phyloP scores from a whole-genome alignment of 2,329 filamentous ascomycete genomes.

The Ophiostoma himal-ulmi region DNA sequence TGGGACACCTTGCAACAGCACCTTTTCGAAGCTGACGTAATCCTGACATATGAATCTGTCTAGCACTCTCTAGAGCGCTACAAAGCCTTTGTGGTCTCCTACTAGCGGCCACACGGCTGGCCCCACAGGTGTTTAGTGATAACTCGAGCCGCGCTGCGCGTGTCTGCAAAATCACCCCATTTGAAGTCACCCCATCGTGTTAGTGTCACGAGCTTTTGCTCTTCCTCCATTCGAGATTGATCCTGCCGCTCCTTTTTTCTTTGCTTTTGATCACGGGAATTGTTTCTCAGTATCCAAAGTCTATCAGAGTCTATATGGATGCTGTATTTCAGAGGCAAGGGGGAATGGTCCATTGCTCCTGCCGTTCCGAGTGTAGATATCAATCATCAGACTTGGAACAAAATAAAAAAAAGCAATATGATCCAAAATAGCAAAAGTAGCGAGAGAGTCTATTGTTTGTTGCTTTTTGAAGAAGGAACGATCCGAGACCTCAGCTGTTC shows the following conservation, averaged over 20 bases:
- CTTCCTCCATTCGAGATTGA: background rate
- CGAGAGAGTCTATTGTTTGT: background rate
- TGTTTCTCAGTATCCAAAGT: background rate
- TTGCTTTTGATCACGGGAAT: background rate
- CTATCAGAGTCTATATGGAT: background rate
- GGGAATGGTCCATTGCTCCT: background rate
- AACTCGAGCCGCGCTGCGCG: background rate
- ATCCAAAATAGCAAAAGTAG: background rate
- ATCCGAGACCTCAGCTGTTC: background rate
- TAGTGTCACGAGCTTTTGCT: background rate
- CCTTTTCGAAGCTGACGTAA: background rate
- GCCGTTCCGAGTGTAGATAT: background rate
- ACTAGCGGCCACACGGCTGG: background rate
- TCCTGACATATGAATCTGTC: background rate
- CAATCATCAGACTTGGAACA: background rate
- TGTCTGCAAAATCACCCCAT: background rate
- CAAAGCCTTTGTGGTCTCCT: no score
- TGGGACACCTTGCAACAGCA: background rate
- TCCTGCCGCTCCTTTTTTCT: background rate
- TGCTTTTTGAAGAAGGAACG: background rate
- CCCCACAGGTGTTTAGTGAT: background rate
- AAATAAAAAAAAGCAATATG: background rate
- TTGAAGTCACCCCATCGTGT: background rate
- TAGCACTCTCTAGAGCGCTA: no score
- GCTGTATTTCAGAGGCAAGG: background rate